Evolutionary conservation across 148 eudicot genomes (phyloP).

Genomic region (Silene latifolia): DNA sequence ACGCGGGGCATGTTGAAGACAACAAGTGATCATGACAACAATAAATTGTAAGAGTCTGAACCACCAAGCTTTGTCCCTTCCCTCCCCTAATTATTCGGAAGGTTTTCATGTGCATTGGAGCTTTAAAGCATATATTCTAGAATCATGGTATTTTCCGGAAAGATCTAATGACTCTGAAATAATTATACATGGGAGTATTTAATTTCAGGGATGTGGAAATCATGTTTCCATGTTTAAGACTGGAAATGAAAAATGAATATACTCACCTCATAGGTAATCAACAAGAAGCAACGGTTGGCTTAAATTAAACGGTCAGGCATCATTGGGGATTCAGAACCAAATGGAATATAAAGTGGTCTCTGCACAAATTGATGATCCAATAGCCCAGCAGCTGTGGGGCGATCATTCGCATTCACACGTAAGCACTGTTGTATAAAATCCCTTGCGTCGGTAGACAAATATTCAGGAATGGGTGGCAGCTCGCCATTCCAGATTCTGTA

Average conservation of each 20-base stretch:
- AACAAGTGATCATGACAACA: not conserved
- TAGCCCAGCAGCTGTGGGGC: slow-evolving; percentile 44
- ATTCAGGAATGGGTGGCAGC: slow-evolving; percentile 59
- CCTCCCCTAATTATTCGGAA: not conserved
- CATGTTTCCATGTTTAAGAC: not conserved
- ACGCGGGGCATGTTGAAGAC: too few relatives aligned
- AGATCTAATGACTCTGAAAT: not conserved
- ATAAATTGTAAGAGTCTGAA: not conserved
- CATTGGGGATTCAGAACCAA: slow-evolving; percentile 56
- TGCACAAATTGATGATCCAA: slow-evolving; percentile 46
- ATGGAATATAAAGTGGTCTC: slow-evolving; percentile 33
- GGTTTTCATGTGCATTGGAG: not conserved
- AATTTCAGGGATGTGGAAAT: not conserved
- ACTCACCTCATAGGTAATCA: slow-evolving; percentile 11
- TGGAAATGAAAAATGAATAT: not conserved
- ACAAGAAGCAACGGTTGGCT: not conserved
- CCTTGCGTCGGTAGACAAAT: slow-evolving; percentile 61
- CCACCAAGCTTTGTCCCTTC: not conserved
- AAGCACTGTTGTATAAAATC: slow-evolving; percentile 51
- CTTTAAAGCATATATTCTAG: not conserved
- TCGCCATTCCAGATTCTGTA: slow-evolving; percentile 70
- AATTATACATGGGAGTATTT: not conserved
- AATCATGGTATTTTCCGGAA: not conserved
- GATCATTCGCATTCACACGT: slow-evolving; percentile 33
- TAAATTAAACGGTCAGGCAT: slow-evolving; percentile 29